These are phyloP conservation scores for Geranomyces michiganensis DNA, from an alignment of 192 early-diverging fungal species.

Conservation along the genomic window DNA sequence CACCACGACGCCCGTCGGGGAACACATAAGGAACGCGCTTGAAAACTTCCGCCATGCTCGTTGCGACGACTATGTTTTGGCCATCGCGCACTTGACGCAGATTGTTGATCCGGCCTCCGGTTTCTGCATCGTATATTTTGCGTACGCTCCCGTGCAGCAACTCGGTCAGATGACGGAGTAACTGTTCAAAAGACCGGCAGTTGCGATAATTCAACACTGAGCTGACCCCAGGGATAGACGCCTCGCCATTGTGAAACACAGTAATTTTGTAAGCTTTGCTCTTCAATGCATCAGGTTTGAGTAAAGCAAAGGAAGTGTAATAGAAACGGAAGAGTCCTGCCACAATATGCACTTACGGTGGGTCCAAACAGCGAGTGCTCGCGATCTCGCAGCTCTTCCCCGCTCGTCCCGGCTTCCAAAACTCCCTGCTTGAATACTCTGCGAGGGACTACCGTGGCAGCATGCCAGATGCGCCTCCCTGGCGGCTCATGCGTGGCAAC, in stretches of 20 bases:
- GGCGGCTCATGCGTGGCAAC: not conserved
- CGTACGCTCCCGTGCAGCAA: conserved; percentile 37
- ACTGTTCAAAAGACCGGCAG: conserved; percentile 57
- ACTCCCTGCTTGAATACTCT: conserved; percentile 9
- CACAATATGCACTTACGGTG: conserved; percentile 31
- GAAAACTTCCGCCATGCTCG: conserved; percentile 35
- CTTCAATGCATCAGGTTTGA: conserved; percentile 23
- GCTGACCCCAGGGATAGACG: conserved; percentile 34
- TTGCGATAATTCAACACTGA: conserved; percentile 56
- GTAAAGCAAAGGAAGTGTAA: not conserved
- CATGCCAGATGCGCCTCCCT: not conserved
- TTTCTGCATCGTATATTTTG: conserved; percentile 55
- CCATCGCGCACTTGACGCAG: conserved; percentile 49
- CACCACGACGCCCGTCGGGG: conserved; percentile 17
- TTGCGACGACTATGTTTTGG: conserved; percentile 47
- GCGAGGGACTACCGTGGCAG: not conserved
- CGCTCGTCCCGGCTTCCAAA: conserved; percentile 18
- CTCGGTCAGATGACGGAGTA: conserved; percentile 30
- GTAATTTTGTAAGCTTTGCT: conserved; percentile 55
- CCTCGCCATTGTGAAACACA: conserved; percentile 54
- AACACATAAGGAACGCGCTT: conserved; percentile 38
- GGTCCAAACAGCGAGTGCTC: conserved; percentile 46
- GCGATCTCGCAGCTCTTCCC: conserved; percentile 24
- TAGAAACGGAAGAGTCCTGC: conserved; percentile 18
- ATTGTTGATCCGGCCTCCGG: conserved; percentile 36